Evolutionary conservation across 805 yeast genomes (phyloP).

Genomic region (Cyberlindnera americana): DNA sequence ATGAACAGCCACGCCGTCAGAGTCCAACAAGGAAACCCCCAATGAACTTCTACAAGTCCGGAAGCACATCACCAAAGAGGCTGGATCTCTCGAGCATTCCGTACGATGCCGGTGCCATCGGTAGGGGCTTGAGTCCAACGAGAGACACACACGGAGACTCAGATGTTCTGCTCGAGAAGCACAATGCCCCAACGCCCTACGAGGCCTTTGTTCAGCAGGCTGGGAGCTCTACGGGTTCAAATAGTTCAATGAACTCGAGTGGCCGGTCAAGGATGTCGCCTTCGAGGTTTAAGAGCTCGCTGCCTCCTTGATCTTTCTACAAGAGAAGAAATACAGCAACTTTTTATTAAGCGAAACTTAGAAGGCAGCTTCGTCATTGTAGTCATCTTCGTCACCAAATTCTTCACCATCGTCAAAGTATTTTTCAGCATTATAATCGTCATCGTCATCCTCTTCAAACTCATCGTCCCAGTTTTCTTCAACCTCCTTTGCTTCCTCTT

Average conservation of each 20-base stretch:
- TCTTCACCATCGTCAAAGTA: constrained; percentile 61
- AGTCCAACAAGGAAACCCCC: constrained; percentile 25
- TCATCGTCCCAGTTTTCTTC: constrained; percentile 53
- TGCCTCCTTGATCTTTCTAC: constrained; percentile 22
- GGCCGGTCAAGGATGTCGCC: constrained; percentile 20
- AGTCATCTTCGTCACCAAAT: constrained; percentile 45
- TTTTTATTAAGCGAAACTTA: too few relatives aligned
- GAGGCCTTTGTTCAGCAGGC: constrained; percentile 26
- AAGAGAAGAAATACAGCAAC: too few relatives aligned
- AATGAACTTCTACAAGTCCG: constrained; percentile 15
- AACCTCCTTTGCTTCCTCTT: constrained; percentile 30
- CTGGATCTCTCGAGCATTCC: constrained; percentile 19
- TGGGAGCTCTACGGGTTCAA: constrained; percentile 6
- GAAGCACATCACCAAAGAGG: constrained; percentile 17
- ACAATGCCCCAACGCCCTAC: constrained; percentile 46
- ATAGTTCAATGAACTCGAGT: constrained; percentile 8
- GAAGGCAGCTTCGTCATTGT: constrained; percentile 61
- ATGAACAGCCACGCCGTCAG: background rate
- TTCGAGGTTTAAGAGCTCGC: constrained; percentile 22
- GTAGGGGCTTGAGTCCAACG: background rate
- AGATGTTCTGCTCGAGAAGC: constrained; percentile 33
- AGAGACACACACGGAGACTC: constrained; percentile 11
- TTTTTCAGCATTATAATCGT: constrained; percentile 60
- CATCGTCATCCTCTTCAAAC: constrained; percentile 58
- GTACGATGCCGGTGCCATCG: constrained; percentile 21